A percentile compares a stretch with the other conserved stretches of the same genome.
phyloP scores from a whole-genome alignment of 306 rosid genomes.

The Vigna mungo region DNA sequence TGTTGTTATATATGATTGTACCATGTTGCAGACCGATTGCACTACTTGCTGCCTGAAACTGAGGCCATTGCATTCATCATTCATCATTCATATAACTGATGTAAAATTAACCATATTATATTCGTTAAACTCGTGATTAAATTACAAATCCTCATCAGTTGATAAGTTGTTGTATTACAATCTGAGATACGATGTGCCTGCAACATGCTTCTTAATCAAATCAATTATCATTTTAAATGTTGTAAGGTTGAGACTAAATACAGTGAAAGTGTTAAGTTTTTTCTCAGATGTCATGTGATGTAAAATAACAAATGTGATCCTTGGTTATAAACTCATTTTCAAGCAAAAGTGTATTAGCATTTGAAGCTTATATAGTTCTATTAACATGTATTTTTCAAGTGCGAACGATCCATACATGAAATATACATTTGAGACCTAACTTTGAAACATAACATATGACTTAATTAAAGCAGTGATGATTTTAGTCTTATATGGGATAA shows the following conservation, averaged over 20 bases:
- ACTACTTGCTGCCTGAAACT: background rate
- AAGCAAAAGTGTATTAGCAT: background rate
- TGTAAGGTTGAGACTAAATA: background rate
- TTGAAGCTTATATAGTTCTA: background rate
- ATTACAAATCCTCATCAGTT: background rate
- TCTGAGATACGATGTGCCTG: background rate
- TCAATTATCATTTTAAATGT: background rate
- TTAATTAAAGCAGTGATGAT: background rate
- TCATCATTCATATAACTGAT: background rate
- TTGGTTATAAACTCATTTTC: slow-evolving; percentile 1
- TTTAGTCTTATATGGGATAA: background rate
- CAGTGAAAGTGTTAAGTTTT: background rate
- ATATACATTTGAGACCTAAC: background rate
- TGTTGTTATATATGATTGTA: background rate
- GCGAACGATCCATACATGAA: background rate
- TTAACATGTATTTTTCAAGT: background rate
- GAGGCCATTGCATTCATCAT: background rate
- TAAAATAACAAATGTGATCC: background rate
- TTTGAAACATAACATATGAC: background rate
- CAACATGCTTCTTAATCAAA: background rate
- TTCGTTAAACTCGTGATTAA: background rate
- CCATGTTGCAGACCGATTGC: background rate
- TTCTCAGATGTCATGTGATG: background rate
- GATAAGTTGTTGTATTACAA: background rate
- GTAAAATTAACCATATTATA: background rate